Conservation (phyloP, 371 early-diverging fungal species). For the Nematocida major region DNA sequence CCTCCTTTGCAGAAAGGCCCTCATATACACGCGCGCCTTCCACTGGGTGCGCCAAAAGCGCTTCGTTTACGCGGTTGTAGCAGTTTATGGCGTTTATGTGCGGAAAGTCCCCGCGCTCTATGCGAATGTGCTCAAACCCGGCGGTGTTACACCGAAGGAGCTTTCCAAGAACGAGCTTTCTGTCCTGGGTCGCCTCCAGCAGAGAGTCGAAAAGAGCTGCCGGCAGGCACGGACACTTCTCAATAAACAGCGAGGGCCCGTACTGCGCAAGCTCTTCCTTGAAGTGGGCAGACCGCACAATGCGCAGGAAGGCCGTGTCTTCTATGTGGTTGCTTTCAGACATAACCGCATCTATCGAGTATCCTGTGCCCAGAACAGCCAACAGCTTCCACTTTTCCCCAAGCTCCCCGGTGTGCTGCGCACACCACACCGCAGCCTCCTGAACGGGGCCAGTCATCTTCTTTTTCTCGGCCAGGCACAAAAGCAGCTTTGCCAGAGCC, state of each 20-base stretch:
- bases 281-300: background rate
- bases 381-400: constrained; percentile 15
- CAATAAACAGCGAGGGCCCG: background rate
- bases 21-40: background rate
- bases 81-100: constrained; percentile 11
- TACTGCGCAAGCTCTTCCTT: background rate
- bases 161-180: constrained; percentile 11
- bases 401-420: background rate
- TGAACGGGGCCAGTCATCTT: background rate
- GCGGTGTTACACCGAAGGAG: background rate
- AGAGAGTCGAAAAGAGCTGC: background rate
- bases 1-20: constrained; percentile 10
- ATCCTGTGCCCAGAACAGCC: background rate
- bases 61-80: constrained; percentile 12
- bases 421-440: background rate
- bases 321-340: background rate
- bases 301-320: background rate
- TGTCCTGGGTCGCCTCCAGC: background rate
- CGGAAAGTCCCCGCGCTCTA: constrained; percentile 17
- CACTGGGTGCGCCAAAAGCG: background rate
- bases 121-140: background rate
- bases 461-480: background rate
- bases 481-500: background rate
- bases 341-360: constrained; percentile 4
- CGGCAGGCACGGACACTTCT: background rate